Evolutionary conservation across 768 basidiomycete genomes (phyloP), one percentile per base, ranked within the genome.

Genomic region (Cubamyces lactineus): DNA sequence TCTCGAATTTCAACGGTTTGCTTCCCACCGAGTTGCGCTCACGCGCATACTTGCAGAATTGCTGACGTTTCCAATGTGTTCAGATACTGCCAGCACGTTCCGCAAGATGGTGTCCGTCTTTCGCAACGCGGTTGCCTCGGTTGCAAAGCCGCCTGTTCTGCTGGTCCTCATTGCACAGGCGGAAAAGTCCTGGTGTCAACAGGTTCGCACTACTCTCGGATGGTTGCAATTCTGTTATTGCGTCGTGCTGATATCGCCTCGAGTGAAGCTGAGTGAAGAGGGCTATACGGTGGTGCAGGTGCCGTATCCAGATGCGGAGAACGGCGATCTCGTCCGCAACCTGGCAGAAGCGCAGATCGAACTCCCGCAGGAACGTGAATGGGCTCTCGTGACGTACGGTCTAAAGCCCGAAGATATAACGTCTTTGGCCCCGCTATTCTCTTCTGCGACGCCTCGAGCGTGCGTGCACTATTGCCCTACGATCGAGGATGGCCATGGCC

Each of bases 241-340:
- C 21, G 6, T 54, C 26, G 19, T 57, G 38, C 8, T 61, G 45
- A 54, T 5, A 41, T 19, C 21, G 38, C 26, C 9, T 15, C 3
- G 21, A 16, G 12, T 38, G n/a, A 54, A 78, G 74, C 72, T 75
- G 61, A 64, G 77, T 34, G 74, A 77, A 57, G 79, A 80, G 62
- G 78, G 78, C 26, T 78, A 79, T 61, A 64, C 71, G n/a, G 72
- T 77, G 17, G 54, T 73, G 11, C 75, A 74, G 34, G 54, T 78
- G 11, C 38, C 63, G 1, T 75, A 73, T 34, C 72, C 75, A 28
- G 49, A 57, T 13, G 51, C 67, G 23, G 46, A 53, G 19, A 16
- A 59, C 24, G 53, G 45, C 15, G 57, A 64, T n/a, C 65, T 75
- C 28, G 23, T 45, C 12, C 66, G 70, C 13, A 47, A 53, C 23